These are phyloP conservation scores for Starmerella tilneyi DNA, from an alignment of 805 yeast species.

Conservation along the genomic window DNA sequence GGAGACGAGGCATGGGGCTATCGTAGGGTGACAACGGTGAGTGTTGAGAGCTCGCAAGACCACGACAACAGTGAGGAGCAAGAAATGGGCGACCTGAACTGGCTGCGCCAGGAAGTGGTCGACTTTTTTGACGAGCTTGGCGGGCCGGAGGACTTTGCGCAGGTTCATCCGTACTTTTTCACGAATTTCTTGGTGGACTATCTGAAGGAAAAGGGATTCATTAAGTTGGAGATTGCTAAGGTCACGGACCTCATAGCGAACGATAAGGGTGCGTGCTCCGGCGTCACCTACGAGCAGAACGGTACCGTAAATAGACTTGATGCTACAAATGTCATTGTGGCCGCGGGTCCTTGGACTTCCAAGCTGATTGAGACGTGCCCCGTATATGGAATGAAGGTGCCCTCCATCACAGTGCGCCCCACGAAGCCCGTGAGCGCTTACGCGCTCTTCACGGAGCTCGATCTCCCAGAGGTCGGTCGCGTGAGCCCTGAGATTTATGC, in stretches of 20 bases:
- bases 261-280: slow-evolving; percentile 59
- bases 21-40: slow-evolving; percentile 74
- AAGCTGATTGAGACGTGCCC: slow-evolving; percentile 86
- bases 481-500: slow-evolving; percentile 93
- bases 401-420: slow-evolving; percentile 85
- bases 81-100: slow-evolving; percentile 27
- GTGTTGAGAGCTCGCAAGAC: slow-evolving; percentile 42
- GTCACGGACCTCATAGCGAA: slow-evolving; percentile 57
- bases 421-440: slow-evolving; percentile 74
- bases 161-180: slow-evolving; percentile 90
- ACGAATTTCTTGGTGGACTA: slow-evolving; percentile 73
- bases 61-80: background rate
- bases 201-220: slow-evolving; percentile 71
- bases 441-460: slow-evolving; percentile 87
- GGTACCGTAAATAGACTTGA: slow-evolving; percentile 29
- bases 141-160: slow-evolving; percentile 81
- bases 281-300: slow-evolving; percentile 49
- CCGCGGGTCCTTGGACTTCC: slow-evolving; percentile 97
- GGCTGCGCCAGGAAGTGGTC: slow-evolving; percentile 61
- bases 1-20: slow-evolving; percentile 93
- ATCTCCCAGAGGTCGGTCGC: slow-evolving; percentile 48
- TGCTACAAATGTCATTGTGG: slow-evolving; percentile 70
- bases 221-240: slow-evolving; percentile 78
- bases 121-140: slow-evolving; percentile 72
- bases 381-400: slow-evolving; percentile 86